Conservation (phyloP, 2,329 filamentous ascomycete genomes). For the Penicillium sp. region DNA sequence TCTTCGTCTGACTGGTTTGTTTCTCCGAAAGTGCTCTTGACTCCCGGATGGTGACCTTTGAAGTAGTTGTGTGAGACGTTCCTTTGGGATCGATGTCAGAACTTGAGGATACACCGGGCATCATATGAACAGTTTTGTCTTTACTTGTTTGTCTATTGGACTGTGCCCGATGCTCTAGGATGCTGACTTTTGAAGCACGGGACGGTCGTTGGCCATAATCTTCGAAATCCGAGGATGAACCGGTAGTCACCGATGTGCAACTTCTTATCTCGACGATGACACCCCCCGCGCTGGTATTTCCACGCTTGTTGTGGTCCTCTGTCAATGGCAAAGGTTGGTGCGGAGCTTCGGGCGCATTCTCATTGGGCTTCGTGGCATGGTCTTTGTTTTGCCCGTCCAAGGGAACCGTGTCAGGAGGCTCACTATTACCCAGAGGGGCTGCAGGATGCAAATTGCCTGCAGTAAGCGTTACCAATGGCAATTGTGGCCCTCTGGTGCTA, state of each 20-base stretch:
- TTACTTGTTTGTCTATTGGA: background rate
- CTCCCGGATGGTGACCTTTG: slow-evolving; percentile 3
- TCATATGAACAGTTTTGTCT: background rate
- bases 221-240: background rate
- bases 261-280: slow-evolving; percentile 11
- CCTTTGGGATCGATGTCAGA: background rate
- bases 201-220: background rate
- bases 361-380: background rate
- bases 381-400: background rate
- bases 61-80: background rate
- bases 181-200: slow-evolving; percentile 2
- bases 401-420: background rate
- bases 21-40: background rate
- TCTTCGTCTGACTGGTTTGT: background rate
- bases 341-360: background rate
- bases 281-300: background rate
- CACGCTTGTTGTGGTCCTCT: background rate
- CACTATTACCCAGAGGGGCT: background rate
- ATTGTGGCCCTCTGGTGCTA: background rate
- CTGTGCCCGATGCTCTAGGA: slow-evolving; percentile 2
- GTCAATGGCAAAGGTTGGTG: background rate
- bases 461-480: slow-evolving; percentile 7
- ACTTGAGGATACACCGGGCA: background rate
- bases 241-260: background rate
- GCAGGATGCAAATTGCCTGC: background rate